Evolutionary conservation across 2,329 filamentous ascomycete genomes (phyloP), one percentile per base, ranked within the genome.

Genomic region (Fusarium albosuccineum): DNA sequence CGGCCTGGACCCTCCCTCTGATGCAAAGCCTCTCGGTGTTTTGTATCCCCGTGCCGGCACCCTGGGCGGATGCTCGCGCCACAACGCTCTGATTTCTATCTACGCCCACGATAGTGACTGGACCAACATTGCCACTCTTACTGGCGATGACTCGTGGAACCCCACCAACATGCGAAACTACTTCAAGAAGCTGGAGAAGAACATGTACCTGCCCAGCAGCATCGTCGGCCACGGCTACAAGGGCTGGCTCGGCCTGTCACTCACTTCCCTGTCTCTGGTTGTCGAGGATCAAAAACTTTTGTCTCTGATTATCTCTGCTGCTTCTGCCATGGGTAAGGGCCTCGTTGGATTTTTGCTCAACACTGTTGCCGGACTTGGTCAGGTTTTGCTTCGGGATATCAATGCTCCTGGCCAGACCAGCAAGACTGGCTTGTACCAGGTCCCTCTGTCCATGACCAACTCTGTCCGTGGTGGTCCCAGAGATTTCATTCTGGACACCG

Each of bases 391-490:
- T 26, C 64, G 67, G 1, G 74, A 77, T 29, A 62, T 77, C 6
- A 77, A 75, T 26, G 64, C 67, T 7, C 70, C 70, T 1, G 70
- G 70, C 0, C 66, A 71, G 9, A 16, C 68, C 3, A 67, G 64
- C 33, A 48, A 60, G 33, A 49, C 66, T 6, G 70, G 67, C 0
- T 77, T 86, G 36, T 89, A 85, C 73, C 87, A 90, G 67, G 83
- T 91, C 5, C 88, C 89, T 4, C 73, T 90, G 29, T 81, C 82
- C 1, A 84, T 85, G 63, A 78, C 82, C n/a, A 73, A 82, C n/a
- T 81, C 76, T 52, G 80, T 82, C 45, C 86, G 88, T 30, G 85
- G 80, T 44, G 85, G 87, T 13, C 79, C 86, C 4, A 83, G 87
- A 30, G 85, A 89, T 57, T 85, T 88, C 52, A 78, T 91, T 49